These are phyloP conservation scores for Pisolithus microcarpus DNA, from an alignment of 768 basidiomycete genomes.

Conservation along the genomic window DNA sequence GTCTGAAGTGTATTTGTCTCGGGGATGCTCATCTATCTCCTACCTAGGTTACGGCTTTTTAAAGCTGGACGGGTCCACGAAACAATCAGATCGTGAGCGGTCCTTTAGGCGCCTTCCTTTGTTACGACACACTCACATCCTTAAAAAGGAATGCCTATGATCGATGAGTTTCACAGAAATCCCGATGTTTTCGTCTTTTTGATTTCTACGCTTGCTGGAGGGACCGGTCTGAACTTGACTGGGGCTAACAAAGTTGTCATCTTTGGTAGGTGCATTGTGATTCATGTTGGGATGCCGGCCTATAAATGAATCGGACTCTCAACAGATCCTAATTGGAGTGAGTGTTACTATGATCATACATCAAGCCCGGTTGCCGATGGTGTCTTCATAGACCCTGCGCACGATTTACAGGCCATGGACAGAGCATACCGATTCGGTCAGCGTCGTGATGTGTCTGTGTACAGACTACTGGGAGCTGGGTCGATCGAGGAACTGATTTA, in stretches of 20 bases:
- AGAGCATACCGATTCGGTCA: constrained; percentile 84
- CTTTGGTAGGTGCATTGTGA: constrained; percentile 49
- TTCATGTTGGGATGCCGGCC: too few species aligned
- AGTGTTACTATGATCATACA: constrained; percentile 22
- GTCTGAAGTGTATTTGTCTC: background rate
- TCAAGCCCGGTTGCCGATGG: background rate
- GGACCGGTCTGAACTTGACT: constrained; percentile 84
- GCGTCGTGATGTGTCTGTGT: constrained; percentile 77
- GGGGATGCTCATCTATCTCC: constrained; percentile 1
- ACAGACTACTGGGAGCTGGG: constrained; percentile 77
- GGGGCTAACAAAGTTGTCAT: constrained; percentile 93
- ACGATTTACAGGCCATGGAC: constrained; percentile 92
- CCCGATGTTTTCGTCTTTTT: constrained; percentile 72
- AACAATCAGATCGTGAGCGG: constrained; percentile 55
- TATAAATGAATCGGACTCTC: too few species aligned
- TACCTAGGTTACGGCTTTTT: constrained; percentile 51
- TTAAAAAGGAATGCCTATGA: constrained; percentile 68
- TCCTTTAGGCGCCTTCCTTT: background rate
- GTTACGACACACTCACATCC: background rate
- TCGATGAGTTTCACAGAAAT: constrained; percentile 77
- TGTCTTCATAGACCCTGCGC: constrained; percentile 70
- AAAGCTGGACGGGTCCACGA: constrained; percentile 74
- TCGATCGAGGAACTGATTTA: constrained; percentile 86
- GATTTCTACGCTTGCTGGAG: constrained; percentile 88
- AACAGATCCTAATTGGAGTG: constrained; percentile 94